phyloP scores from a whole-genome alignment of 148 eudicot species.

The Fallopia convolvulus region DNA sequence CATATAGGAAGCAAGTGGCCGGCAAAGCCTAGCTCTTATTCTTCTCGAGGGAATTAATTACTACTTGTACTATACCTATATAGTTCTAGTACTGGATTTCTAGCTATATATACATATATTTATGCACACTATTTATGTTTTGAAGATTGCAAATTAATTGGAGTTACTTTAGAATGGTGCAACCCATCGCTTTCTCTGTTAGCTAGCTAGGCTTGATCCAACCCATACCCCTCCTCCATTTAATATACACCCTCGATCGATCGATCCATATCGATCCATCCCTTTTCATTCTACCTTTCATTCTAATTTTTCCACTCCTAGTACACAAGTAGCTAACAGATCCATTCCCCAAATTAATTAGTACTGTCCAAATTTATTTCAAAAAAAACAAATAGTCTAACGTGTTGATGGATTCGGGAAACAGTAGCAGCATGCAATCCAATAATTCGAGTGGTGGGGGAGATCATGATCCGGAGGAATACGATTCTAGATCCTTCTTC shows the following conservation, averaged over 20 bases:
- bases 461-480: slow-evolving; percentile 37
- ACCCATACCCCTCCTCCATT: neutral
- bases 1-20: neutral
- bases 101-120: neutral
- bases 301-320: neutral
- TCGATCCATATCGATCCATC: neutral
- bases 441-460: slow-evolving; percentile 46
- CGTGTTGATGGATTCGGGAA: slow-evolving; percentile 54
- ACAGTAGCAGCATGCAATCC: slow-evolving; percentile 67
- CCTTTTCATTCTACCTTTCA: neutral
- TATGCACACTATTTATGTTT: neutral
- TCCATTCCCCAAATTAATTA: neutral
- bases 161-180: neutral
- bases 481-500: slow-evolving; percentile 28
- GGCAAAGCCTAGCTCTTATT: neutral
- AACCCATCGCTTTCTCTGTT: neutral
- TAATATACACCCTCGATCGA: neutral
- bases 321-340: neutral
- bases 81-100: neutral
- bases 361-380: no score
- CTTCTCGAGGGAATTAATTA: neutral
- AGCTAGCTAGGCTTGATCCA: slow-evolving; percentile 1
- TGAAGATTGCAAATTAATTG: no score
- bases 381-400: no score
- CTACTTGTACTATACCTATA: neutral